These are phyloP conservation scores for Diospyros kaki DNA, from an alignment of 148 eudicot genomes.

Conservation along the genomic window DNA sequence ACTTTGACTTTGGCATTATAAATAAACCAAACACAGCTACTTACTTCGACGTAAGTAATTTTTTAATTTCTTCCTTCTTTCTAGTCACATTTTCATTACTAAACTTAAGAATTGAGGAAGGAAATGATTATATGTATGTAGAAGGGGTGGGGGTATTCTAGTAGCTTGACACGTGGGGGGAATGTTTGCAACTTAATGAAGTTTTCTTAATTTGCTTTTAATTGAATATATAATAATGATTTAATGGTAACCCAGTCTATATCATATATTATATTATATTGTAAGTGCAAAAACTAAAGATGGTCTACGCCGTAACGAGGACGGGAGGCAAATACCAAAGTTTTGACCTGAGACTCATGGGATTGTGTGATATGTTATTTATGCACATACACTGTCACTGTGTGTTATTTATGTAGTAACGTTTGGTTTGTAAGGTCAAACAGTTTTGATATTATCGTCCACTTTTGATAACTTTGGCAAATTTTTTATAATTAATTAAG, in stretches of 20 bases:
- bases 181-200: not conserved
- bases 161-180: not conserved
- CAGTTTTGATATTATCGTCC: no score
- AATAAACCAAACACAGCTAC: no score
- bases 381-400: not conserved
- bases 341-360: constrained; percentile 22
- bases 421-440: no score
- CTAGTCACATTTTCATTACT: not conserved
- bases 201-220: not conserved
- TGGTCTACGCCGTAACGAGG: constrained; percentile 25
- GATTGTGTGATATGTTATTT: not conserved
- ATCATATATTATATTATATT: no score
- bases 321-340: constrained; percentile 19
- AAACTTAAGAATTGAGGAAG: no score
- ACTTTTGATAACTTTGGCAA: no score
- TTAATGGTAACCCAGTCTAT: no score
- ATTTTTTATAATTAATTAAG: no score
- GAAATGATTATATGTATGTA: no score
- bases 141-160: no score
- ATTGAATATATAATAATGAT: not conserved
- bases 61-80: not conserved
- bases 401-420: no score
- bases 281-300: not conserved
- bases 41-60: not conserved
- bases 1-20: no score